Conservation (phyloP, 2,329 filamentous ascomycete genomes). For the Ophioceras dolichostomum region DNA sequence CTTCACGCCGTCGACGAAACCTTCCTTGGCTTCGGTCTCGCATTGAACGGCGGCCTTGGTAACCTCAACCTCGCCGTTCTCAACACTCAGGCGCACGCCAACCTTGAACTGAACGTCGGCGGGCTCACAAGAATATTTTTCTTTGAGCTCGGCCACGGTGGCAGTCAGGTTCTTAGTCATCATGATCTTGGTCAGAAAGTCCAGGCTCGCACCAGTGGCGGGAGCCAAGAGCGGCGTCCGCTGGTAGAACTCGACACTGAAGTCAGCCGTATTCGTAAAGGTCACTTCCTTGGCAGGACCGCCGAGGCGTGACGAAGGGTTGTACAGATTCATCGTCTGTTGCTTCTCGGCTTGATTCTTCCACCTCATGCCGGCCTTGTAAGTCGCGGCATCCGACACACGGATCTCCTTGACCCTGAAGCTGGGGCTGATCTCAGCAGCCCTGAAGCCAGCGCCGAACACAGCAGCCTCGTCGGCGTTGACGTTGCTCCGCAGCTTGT, state of each 20-base stretch:
- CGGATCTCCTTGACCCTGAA: slow-evolving; percentile 98
- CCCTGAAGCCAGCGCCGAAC: slow-evolving; percentile 90
- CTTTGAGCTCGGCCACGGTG: slow-evolving; percentile 65
- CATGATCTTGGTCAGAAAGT: slow-evolving; percentile 53
- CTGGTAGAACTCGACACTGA: slow-evolving; percentile 71
- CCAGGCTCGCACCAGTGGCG: slow-evolving; percentile 25
- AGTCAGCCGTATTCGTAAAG: slow-evolving; percentile 72
- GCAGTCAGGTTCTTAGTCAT: slow-evolving; percentile 77
- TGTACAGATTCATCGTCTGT: slow-evolving; percentile 74
- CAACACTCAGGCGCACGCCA: slow-evolving; percentile 55
- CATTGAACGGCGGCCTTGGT: slow-evolving; percentile 70
- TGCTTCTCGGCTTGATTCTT: slow-evolving; percentile 54
- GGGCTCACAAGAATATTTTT: slow-evolving; percentile 64
- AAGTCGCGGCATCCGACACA: slow-evolving; percentile 63
- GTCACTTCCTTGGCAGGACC: slow-evolving; percentile 70
- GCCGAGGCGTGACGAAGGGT: slow-evolving; percentile 61
- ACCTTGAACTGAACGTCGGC: slow-evolving; percentile 73
- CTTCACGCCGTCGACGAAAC: slow-evolving; percentile 88
- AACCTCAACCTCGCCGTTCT: slow-evolving; percentile 72
- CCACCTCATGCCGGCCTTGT: slow-evolving; percentile 67
- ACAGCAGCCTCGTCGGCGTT: slow-evolving; percentile 96
- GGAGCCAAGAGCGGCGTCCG: slow-evolving; percentile 30
- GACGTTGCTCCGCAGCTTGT: slow-evolving; percentile 84
- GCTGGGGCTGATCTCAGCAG: slow-evolving; percentile 80
- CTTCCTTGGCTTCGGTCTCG: slow-evolving; percentile 67